phyloP scores from a whole-genome alignment of 1,139 yeast species.

The Protomyces inouyei region DNA sequence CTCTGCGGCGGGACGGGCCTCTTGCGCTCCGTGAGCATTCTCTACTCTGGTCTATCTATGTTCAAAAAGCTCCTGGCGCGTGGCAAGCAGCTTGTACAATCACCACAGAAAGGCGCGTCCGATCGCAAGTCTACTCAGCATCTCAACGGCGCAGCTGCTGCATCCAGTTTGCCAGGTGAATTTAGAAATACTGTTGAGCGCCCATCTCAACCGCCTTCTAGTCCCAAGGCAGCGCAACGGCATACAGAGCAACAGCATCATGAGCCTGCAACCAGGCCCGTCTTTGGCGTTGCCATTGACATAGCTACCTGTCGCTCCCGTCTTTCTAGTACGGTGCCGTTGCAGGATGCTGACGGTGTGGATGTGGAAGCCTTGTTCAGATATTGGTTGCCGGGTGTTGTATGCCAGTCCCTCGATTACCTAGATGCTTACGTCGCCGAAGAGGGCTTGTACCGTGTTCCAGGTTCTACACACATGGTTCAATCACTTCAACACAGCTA shows the following conservation, averaged over 20 bases:
- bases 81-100: background rate
- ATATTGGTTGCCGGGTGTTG: slow-evolving; percentile 30
- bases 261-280: background rate
- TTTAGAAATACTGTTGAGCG: no score
- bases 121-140: background rate
- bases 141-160: background rate
- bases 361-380: background rate
- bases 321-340: background rate
- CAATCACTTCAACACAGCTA: slow-evolving; percentile 6
- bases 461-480: slow-evolving; percentile 27
- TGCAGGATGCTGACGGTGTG: background rate
- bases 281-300: background rate
- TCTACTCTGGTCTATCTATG: background rate
- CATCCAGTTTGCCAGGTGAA: background rate
- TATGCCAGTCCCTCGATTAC: slow-evolving; percentile 27
- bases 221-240: background rate
- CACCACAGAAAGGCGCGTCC: background rate
- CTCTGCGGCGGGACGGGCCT: no score
- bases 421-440: slow-evolving; percentile 29
- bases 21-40: no score
- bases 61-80: background rate
- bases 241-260: background rate
- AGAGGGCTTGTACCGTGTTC: slow-evolving; percentile 31
- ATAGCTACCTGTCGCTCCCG: background rate
- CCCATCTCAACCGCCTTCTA: background rate